These are phyloP conservation scores for Cercospora nicotianae DNA, from an alignment of 2,329 filamentous ascomycete genomes.

Conservation along the genomic window DNA sequence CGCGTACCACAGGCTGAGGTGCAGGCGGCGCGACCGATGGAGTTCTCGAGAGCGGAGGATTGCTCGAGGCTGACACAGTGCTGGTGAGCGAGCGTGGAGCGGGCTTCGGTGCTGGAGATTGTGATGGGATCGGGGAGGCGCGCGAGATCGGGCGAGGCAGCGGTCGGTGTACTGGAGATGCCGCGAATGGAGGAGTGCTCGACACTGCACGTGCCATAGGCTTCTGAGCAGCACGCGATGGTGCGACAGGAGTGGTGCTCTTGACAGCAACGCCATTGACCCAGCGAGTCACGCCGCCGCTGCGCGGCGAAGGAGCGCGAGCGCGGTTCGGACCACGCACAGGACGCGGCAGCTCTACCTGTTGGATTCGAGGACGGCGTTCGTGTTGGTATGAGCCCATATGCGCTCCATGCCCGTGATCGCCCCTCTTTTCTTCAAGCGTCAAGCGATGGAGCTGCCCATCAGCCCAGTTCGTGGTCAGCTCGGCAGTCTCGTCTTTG, in stretches of 20 bases:
- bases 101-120: not conserved
- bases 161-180: not conserved
- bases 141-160: not conserved
- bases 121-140: not conserved
- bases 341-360: not conserved
- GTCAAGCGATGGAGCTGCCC: constrained; percentile 28
- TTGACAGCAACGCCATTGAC: not conserved
- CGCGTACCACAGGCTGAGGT: not conserved
- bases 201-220: not conserved
- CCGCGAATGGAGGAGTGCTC: not conserved
- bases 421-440: not conserved
- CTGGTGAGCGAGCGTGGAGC: not conserved
- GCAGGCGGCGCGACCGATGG: not conserved
- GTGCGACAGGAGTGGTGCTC: not conserved
- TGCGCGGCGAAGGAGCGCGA: constrained; percentile 14
- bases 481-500: constrained; percentile 15
- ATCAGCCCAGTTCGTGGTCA: constrained; percentile 17
- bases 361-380: not conserved
- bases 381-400: not conserved
- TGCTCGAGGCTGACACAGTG: not conserved
- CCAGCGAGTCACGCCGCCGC: not conserved
- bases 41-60: not conserved
- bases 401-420: not conserved
- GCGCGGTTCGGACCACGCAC: not conserved
- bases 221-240: not conserved